phyloP scores from a whole-genome alignment of 2,329 filamentous ascomycete genomes.

The Hypomyces perniciosus region DNA sequence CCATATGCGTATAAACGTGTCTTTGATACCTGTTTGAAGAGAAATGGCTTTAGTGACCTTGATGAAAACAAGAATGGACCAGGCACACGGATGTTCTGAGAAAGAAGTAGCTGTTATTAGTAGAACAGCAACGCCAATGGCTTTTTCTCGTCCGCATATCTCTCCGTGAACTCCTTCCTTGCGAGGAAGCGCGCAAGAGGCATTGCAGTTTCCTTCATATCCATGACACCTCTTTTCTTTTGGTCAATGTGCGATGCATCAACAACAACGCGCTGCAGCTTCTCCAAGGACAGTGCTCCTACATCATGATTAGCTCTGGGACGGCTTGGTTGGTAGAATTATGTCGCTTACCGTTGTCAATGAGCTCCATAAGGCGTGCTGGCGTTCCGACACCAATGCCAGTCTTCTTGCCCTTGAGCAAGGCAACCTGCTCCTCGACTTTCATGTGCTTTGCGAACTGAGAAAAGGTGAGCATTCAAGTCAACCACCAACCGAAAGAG shows the following conservation, averaged over 20 bases:
- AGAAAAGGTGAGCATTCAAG: slow-evolving; percentile 8
- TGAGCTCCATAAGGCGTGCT: slow-evolving; percentile 70
- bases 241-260: slow-evolving; percentile 91
- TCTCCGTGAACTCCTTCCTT: slow-evolving; percentile 62
- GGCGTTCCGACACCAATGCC: slow-evolving; percentile 91
- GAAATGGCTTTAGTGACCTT: background rate
- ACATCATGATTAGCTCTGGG: slow-evolving; percentile 5
- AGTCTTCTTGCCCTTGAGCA: slow-evolving; percentile 63
- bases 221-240: slow-evolving; percentile 89
- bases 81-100: background rate
- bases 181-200: slow-evolving; percentile 72
- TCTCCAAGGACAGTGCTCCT: slow-evolving; percentile 63
- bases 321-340: background rate
- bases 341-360: slow-evolving; percentile 62
- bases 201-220: slow-evolving; percentile 89
- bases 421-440: slow-evolving; percentile 74
- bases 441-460: slow-evolving; percentile 97
- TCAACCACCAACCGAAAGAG: background rate
- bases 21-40: background rate
- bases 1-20: background rate
- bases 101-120: slow-evolving; percentile 30
- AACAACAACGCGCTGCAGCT: slow-evolving; percentile 73
- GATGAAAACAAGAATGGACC: too few species aligned
- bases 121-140: slow-evolving; percentile 61
- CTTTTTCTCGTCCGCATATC: slow-evolving; percentile 56